Evolutionary conservation across 2,329 filamentous ascomycete species (phyloP), one percentile per base, ranked within the genome.

Genomic region (Chaetothyriales sp.): DNA sequence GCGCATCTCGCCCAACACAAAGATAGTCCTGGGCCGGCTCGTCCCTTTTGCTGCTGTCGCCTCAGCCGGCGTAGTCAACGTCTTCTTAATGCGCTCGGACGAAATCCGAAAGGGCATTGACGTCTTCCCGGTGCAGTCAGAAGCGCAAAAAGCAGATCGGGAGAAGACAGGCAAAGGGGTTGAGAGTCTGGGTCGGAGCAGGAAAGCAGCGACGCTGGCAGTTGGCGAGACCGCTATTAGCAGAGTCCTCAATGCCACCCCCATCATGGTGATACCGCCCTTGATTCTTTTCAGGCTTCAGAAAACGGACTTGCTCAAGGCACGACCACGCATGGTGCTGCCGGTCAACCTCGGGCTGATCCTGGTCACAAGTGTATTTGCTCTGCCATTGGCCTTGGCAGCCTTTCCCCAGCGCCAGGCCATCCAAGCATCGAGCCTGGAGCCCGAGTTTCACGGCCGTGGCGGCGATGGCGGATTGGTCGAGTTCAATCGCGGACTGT

Each of bases 401-500:
- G 88, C 87, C 2, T 98, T 98, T 70, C 92, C 92, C 3, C 89
- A 95, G 71, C 77, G 89, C 58, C 87, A 98, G 73, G 79, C 80
- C 57, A 85, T 97, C 44, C 78, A 76, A 57, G 89, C 85, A 1
- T 77, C 79, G 28, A 81, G 73, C 48, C 71, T 98, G 52, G 92
- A 97, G 74, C 75, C 84, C 57, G 86, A 95, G 69, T 97, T 98
- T 67, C 84, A 83, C 70, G 83, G 81, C 5, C 79, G 78, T 52
- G 89, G 88, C 29, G 90, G 89, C 0, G 78, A 83, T 57, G 78
- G 78, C 51, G 89, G 86, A 0, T 75, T 88, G 73, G 86, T 98
- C n/a, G 87, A 94, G 66, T 97, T 98, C 70, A 97, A 98, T 69
- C 80, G 92, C 63, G 92, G 92, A 10, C 90, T 98, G 62, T 95